Evolutionary conservation across 331 rosid species (phyloP), one percentile per base, ranked within the genome.

Genomic region (Pyracantha coccinea): DNA sequence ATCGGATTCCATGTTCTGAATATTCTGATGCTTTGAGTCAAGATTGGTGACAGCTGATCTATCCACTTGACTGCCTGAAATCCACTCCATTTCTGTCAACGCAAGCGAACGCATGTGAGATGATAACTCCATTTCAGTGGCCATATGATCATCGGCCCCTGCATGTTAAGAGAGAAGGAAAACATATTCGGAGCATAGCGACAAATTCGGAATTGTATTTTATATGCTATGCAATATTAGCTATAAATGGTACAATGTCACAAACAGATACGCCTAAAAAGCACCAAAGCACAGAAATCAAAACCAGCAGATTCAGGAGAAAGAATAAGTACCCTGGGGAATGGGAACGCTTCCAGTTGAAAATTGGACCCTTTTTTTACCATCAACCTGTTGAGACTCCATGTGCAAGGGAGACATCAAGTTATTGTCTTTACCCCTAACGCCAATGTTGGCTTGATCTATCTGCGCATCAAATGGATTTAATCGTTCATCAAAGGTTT

Each of bases 91-190:
- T 86, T 91, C 98, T 91, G 98, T 83, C 85, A 94, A 91, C 81
- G 91, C 92, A 91, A 91, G 98, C 81, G 94, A 94, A 91, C 83
- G 75, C 96, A 90, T 80, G 77, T 94, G 86, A 94, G 96, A 88
- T 65, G 90, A 87, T 83, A 94, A 88, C 82, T 86, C 93, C 92
- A 86, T 88, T 55, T 85, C 90, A 84, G 80, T 88, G 90, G 91
- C 91, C 90, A 82, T 88, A 82, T 68, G 80, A 89, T 84, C 88
- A 89, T 80, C 72, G 87, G 81, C 91, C 93, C 89, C 92, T 88
- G 91, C 95, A 93, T 75, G 65, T 87, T 81, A 74, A 85, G 86
- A 79, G 82, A 78, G 67, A 78, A 77, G 75, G 73, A 77, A 79
- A 80, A 79, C 52, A 77, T 83, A 77, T 76, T 76, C 79, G 68